Conservation (phyloP, 2,329 filamentous ascomycete genomes). For the Sclerotinia spermophila region DNA sequence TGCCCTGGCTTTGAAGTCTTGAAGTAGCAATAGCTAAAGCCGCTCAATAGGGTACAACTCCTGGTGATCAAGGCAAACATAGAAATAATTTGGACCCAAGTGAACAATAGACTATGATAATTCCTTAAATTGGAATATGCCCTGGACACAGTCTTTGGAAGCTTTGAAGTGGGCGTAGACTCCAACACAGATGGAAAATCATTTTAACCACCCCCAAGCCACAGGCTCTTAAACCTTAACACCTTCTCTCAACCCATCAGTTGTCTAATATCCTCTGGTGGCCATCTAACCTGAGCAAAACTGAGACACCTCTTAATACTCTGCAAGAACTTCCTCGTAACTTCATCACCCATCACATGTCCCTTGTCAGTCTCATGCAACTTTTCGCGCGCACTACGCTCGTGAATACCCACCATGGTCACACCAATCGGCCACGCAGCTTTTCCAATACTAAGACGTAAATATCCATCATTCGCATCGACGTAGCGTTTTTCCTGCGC, state of each 20-base stretch:
- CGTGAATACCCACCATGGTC: conserved; percentile 99
- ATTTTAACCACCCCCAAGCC: not conserved
- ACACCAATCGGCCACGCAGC: conserved; percentile 98
- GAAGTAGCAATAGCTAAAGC: not conserved
- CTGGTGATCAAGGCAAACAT: not conserved
- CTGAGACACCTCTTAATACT: conserved; percentile 96
- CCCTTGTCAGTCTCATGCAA: conserved; percentile 83
- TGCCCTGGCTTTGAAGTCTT: not conserved
- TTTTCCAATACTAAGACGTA: conserved; percentile 90
- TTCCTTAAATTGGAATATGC: not conserved
- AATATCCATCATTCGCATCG: conserved; percentile 92
- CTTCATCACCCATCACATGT: conserved; percentile 96
- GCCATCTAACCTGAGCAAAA: conserved; percentile 96
- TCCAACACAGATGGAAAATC: not conserved
- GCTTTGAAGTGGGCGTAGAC: not conserved
- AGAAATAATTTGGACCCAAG: not conserved
- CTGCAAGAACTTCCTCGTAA: conserved; percentile 91
- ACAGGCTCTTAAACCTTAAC: too few relatives aligned
- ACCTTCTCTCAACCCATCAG: conserved; percentile 66
- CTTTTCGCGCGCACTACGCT: conserved; percentile 92
- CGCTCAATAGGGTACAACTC: too few relatives aligned
- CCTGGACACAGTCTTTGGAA: not conserved
- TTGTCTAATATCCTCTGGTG: conserved; percentile 85
- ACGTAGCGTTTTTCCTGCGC: conserved; percentile 91
- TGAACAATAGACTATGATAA: too few relatives aligned